Evolutionary conservation across 2,329 filamentous ascomycete species (phyloP), one percentile per base, ranked within the genome.

Genomic region (Diplocarpon rosae): DNA sequence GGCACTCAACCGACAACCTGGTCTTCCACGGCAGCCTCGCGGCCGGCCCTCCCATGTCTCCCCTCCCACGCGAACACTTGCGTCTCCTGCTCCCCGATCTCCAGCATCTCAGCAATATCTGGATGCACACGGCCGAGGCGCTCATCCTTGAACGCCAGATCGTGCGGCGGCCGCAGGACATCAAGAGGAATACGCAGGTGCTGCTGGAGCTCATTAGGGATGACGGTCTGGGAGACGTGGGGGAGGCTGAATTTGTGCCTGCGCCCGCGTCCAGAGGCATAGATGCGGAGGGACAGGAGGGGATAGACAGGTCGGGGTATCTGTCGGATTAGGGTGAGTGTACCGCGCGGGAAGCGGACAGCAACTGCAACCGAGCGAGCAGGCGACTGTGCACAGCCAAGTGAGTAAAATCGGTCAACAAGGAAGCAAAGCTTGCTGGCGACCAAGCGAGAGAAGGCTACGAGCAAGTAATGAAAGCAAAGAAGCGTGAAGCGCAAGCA

Each of bases 161-260:
- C 42, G 77, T 82, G 5, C 66, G 71, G 46, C 66, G 72, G 16
- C 64, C 75, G 0, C 66, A 73, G 47, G 74, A 80, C 48, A 82
- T 82, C 52, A 78, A 77, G 57, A 70, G 77, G 33, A 80, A 80
- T 45, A 73, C 72, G 11, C 70, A 76, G 50, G 72, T 81, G 17
- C 70, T 82, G 63, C 62, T 80, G 43, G 75, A 80, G 48, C 64
- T 82, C n/a, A 80, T 82, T 51, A 69, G 72, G 39, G 76, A 80
- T 48, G 73, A 79, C 43, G 75, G 73, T 12, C 9, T 32, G 11
- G 30, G n/a, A 14, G 30, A 12, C 9, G 11, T 12, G 30, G 30
- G 10, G 30, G 30, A 32, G 20, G 3, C 7, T 24, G 20, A 24
- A 40, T 35, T 14, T 44, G 46, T 38, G 42, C 44, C 14, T 37